Conservation (phyloP, 345 rosid species). For the Alliaria petiolata region DNA sequence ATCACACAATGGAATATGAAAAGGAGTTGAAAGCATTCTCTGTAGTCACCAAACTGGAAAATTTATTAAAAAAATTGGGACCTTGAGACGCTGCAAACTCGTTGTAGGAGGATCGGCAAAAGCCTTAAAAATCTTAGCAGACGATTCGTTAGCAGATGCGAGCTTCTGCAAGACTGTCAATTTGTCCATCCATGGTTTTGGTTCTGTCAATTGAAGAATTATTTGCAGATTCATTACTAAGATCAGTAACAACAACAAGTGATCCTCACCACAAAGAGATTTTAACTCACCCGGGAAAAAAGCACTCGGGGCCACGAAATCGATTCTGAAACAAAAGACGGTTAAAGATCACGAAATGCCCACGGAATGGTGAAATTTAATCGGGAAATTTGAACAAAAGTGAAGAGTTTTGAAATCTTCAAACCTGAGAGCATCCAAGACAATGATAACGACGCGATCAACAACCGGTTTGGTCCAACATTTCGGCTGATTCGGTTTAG, state of each 20-base stretch:
- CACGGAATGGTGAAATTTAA: neutral
- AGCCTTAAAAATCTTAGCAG: conserved; percentile 85
- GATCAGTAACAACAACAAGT: neutral
- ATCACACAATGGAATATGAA: neutral
- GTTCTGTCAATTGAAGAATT: conserved; percentile 20
- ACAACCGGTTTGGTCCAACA: conserved; percentile 78
- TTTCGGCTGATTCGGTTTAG: conserved; percentile 11
- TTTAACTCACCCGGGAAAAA: conserved; percentile 50
- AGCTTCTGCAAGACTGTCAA: conserved; percentile 59
- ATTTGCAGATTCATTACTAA: neutral
- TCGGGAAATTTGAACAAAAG: neutral
- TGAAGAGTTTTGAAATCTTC: neutral
- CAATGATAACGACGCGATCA: conserved; percentile 64
- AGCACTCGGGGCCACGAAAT: conserved; percentile 74
- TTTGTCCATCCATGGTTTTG: conserved; percentile 93
- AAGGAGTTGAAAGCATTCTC: neutral
- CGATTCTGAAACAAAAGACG: conserved; percentile 44
- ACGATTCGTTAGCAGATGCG: conserved; percentile 50
- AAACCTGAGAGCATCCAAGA: conserved; percentile 84
- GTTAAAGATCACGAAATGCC: neutral
- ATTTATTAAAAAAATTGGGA: neutral
- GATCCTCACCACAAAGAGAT: neutral
- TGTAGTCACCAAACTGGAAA: neutral
- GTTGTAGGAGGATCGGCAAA: conserved; percentile 99
- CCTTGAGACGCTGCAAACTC: conserved; percentile 90